Base-by-base conservation (phyloP, 331 rosid genomes). In the Telfairia occidentalis region DNA sequence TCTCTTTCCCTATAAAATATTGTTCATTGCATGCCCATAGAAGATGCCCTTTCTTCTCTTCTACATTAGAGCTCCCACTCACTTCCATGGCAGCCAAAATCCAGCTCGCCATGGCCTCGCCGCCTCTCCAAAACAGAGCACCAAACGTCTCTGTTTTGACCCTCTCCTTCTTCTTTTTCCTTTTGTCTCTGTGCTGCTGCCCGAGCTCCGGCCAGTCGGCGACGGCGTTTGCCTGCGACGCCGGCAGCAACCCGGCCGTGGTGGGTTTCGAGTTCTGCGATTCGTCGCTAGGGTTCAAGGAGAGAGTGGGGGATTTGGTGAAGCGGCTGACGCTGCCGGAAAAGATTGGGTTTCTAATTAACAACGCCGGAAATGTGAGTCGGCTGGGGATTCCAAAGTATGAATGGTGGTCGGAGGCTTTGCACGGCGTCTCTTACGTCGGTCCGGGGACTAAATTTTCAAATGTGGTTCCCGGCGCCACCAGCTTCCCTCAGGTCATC, bases 321-420 rank as follows among this genome's bases (percentile, higher is more conserved):
- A 80, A 85, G 84, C 81, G 97, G 58, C 69, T 95, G 21, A 87
- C 96, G 59, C 79, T 95, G 88, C 83, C 76, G 43, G 97, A 95
- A 89, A 95, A 95, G 64, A 85, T 92, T 0, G 87, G 87, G 58
- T 89, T 85, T 78, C 53, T 95, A 72, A 92, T 83, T 50, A 54
- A 85, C 76, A 66, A 59, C 15, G 99, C 97, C 2, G 83, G 77
- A 13, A 73, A 69, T 45, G 93, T 95, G 61, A 83, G 83, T 19
- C 85, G 97, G 79, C 91, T 95, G 65, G 99, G 99, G 29, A 89
- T 95, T 75, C 99, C 99, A 0, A 86, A 82, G 66, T 95, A 95
- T 21, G 86, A 95, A 43, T 95, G 99, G 99, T 95, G 97, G 99
- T 95, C 99, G 8, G 99, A 95, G 77, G 99, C 99, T 10, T 85